Conservation (phyloP, 495 filamentous ascomycete species). For the Trichoderma gamsii region DNA sequence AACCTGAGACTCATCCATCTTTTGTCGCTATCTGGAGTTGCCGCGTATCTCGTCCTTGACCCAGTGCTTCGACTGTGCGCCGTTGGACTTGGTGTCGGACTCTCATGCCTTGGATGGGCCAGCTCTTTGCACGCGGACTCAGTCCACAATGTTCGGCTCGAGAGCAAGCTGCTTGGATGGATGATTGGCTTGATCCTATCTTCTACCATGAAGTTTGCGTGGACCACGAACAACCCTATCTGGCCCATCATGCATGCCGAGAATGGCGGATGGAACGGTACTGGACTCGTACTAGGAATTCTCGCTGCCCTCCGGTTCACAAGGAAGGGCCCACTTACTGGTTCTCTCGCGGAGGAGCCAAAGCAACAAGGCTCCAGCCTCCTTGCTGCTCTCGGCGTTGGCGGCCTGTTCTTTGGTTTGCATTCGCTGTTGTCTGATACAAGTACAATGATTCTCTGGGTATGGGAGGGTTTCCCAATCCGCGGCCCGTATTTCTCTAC, state of each 20-base stretch:
- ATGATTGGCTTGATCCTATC: slow-evolving; percentile 77
- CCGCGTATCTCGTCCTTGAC: slow-evolving; percentile 67
- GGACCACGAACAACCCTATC: slow-evolving; percentile 92
- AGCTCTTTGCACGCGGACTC: slow-evolving; percentile 74
- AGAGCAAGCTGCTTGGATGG: slow-evolving; percentile 75
- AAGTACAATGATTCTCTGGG: slow-evolving; percentile 98
- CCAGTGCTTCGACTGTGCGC: slow-evolving; percentile 75
- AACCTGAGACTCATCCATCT: slow-evolving; percentile 67
- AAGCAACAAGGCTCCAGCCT: slow-evolving; percentile 58
- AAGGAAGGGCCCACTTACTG: slow-evolving; percentile 47
- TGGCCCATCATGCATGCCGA: slow-evolving; percentile 87
- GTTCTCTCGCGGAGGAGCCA: slow-evolving; percentile 30
- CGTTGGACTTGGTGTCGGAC: slow-evolving; percentile 70
- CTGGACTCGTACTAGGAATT: slow-evolving; percentile 68
- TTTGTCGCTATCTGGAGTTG: slow-evolving; percentile 68
- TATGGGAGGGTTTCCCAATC: slow-evolving; percentile 96
- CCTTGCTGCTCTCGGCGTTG: slow-evolving; percentile 71
- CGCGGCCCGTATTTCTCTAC: slow-evolving; percentile 82
- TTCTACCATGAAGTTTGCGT: slow-evolving; percentile 86
- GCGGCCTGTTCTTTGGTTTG: slow-evolving; percentile 80
- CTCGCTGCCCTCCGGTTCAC: slow-evolving; percentile 68
- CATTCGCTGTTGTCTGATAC: slow-evolving; percentile 94
- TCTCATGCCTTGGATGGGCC: slow-evolving; percentile 74
- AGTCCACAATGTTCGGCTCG: slow-evolving; percentile 64
- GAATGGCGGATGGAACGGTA: slow-evolving; percentile 91